Evolutionary conservation across 179 eudicot species (phyloP), one percentile per base, ranked within the genome.

Genomic region (Beta corolliflora): DNA sequence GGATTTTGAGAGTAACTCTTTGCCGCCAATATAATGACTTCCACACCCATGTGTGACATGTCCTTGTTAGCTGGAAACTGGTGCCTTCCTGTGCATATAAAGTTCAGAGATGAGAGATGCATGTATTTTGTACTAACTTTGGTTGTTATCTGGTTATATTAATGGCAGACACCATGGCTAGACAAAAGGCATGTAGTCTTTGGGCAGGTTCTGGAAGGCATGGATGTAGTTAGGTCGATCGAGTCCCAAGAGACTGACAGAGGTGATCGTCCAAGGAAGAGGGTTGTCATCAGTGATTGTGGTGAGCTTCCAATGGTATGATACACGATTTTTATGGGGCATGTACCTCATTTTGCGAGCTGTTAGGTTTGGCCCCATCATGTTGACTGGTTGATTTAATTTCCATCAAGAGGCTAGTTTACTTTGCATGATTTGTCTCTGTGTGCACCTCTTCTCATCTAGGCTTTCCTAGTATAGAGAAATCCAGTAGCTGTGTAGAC

Each of bases 161-260:
- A 78, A 60, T 86, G 29, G 79, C 98, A 94, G 98, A 92, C 98
- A 65, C 92, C 98, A 15, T 93, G 98, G 98, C 89, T 95, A 80
- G 98, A 95, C 84, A 77, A 87, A 82, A 92, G 90, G 90, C 98
- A 95, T 72, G 98, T 93, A 7, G 98, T 93, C 67, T 95, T 93
- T 79, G 99, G 97, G 77, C 99, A 95, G 82, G 94, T 94, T 69
- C 55, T 95, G 80, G 95, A 95, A 87, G 97, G 99, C 83, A 94
- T 95, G 97, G 98, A 94, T 73, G 75, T 94, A 60, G 99, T 95
- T 36, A 91, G 81, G 92, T 86, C 90, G 56, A 84, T 95, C 21
- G 98, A 95, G 79, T 89, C 93, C 2, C 94, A 91, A 82, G 93
- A 89, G 78, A 95, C 98, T 0, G 99, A 91, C 85, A 90, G 94